Percentiles rank a stretch among this genome's conserved stretches.
Conservation (phyloP, 2,329 filamentous ascomycete species). For the Proliferodiscus dingleyae region DNA sequence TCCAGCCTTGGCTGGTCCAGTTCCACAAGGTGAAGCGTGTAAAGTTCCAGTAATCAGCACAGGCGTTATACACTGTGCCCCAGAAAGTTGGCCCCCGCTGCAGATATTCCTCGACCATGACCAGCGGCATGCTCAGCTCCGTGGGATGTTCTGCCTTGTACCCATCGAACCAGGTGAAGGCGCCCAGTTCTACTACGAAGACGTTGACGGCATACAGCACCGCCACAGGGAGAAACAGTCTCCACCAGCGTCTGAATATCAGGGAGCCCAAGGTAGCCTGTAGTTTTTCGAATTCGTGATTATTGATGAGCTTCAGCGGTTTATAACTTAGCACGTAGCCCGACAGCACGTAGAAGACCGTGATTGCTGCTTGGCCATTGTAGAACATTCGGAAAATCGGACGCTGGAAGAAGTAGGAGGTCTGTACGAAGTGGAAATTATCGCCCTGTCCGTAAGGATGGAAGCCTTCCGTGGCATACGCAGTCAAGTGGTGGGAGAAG, state of each 20-base stretch:
- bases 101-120: conserved; percentile 1
- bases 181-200: conserved; percentile 3
- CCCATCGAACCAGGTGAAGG: background rate
- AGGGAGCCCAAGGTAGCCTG: conserved; percentile 37
- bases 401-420: conserved; percentile 33
- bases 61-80: conserved; percentile 1
- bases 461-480: conserved; percentile 1
- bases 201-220: conserved; percentile 3
- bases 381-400: conserved; percentile 37
- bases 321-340: conserved; percentile 41
- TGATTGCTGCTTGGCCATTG: conserved; percentile 40
- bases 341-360: conserved; percentile 45
- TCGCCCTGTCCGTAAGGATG: conserved; percentile 1
- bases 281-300: conserved; percentile 31
- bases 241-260: conserved; percentile 38
- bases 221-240: conserved; percentile 37
- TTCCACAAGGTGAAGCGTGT: background rate
- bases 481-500: background rate
- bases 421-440: conserved; percentile 12
- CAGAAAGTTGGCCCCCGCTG: background rate
- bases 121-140: conserved; percentile 1
- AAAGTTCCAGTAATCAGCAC: background rate
- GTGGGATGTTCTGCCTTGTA: background rate
- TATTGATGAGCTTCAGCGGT: conserved; percentile 34
- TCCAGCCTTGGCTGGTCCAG: background rate